Conservation (phyloP, 1,284 basidiomycete species). For the Tremellales sp. region DNA sequence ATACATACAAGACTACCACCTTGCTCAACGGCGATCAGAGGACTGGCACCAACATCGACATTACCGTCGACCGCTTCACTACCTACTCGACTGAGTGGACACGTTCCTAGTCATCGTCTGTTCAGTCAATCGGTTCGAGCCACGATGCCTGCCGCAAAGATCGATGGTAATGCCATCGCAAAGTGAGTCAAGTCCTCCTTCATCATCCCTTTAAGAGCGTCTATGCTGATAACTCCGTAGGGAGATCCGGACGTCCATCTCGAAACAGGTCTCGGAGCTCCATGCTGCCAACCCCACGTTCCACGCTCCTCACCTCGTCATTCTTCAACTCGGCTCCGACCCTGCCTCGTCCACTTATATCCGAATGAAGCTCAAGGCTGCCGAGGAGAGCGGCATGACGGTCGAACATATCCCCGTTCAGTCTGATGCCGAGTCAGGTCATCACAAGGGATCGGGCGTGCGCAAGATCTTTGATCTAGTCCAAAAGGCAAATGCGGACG, state of each 20-base stretch:
- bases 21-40: too few species aligned
- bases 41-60: too few species aligned
- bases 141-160: constrained; percentile 54
- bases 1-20: too few species aligned
- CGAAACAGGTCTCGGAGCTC: constrained; percentile 60
- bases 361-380: constrained; percentile 96
- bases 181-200: constrained; percentile 58
- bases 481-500: constrained; percentile 77
- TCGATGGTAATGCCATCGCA: constrained; percentile 85
- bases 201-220: neutral
- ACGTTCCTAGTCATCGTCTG: too few species aligned
- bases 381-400: constrained; percentile 88
- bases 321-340: constrained; percentile 89
- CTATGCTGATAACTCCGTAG: constrained; percentile 51
- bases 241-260: constrained; percentile 71
- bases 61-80: too few species aligned
- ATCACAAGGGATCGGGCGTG: constrained; percentile 48
- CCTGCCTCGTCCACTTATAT: constrained; percentile 91
- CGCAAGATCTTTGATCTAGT: constrained; percentile 76
- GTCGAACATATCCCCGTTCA: constrained; percentile 76
- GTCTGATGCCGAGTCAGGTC: constrained; percentile 57
- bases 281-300: constrained; percentile 69
- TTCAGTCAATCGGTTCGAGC: too few species aligned
- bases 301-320: constrained; percentile 74
- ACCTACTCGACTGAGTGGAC: too few species aligned